A percentile compares a stretch with the other conserved stretches of the same genome.
These are phyloP conservation scores for Nitzschia putrida DNA, from an alignment of 108 stramenopile genomes.

Conservation along the genomic window DNA sequence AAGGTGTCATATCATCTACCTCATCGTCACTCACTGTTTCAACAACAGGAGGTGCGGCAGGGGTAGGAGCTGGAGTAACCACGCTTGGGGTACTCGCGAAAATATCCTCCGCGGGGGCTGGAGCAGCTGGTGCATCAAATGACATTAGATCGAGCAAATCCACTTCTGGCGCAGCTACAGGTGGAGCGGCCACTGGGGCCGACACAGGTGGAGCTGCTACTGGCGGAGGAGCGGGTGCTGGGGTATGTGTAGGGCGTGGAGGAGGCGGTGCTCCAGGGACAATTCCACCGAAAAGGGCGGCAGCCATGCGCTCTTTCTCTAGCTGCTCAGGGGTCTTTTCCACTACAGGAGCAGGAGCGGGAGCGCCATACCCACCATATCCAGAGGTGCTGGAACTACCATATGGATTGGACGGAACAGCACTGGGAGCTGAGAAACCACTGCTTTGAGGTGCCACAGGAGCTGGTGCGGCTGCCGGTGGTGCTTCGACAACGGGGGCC, in stretches of 20 bases:
- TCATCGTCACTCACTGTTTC: slow-evolving; percentile 59
- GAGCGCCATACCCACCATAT: slow-evolving; percentile 48
- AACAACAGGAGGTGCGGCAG: slow-evolving; percentile 37
- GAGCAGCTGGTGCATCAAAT: slow-evolving; percentile 34
- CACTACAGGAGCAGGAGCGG: slow-evolving; percentile 40
- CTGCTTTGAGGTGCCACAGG: slow-evolving; percentile 5
- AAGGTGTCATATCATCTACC: neutral
- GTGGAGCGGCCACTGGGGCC: slow-evolving; percentile 39
- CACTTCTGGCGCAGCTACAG: slow-evolving; percentile 45
- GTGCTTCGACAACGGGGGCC: slow-evolving; percentile 40
- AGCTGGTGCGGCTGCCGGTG: slow-evolving; percentile 33
- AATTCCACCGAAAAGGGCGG: slow-evolving; percentile 93
- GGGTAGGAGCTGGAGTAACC: slow-evolving; percentile 28
- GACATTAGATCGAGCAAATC: slow-evolving; percentile 46
- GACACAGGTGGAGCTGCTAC: slow-evolving; percentile 45
- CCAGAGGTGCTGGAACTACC: slow-evolving; percentile 39
- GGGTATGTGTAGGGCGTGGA: slow-evolving; percentile 41
- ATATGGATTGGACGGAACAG: slow-evolving; percentile 10
- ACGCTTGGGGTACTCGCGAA: slow-evolving; percentile 28
- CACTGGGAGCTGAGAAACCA: neutral
- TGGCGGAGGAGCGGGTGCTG: slow-evolving; percentile 54
- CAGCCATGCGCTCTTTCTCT: slow-evolving; percentile 94
- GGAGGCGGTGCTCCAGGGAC: slow-evolving; percentile 60
- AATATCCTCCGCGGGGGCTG: slow-evolving; percentile 39
- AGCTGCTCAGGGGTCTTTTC: slow-evolving; percentile 79